These are phyloP conservation scores for Capsella bursapastoris DNA, from an alignment of 345 rosid genomes.

Conservation along the genomic window DNA sequence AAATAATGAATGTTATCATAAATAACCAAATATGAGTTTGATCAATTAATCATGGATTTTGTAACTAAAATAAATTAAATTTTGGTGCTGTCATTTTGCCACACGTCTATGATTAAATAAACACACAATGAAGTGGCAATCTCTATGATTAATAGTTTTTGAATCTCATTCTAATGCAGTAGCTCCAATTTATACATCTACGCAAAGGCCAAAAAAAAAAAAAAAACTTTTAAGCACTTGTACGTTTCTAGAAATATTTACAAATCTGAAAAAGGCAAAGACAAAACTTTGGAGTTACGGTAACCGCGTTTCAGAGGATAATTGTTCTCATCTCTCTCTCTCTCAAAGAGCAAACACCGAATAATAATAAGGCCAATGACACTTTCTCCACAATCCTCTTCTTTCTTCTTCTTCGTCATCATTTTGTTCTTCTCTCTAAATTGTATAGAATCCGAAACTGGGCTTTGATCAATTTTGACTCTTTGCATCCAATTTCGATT, in stretches of 20 bases:
- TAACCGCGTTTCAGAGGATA: conserved; percentile 42
- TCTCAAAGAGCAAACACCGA: neutral
- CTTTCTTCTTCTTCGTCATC: conserved; percentile 29
- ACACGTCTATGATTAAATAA: conserved; percentile 29
- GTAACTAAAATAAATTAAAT: neutral
- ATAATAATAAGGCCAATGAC: conserved; percentile 18
- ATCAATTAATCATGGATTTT: neutral
- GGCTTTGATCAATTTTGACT: conserved; percentile 39
- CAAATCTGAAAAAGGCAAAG: conserved; percentile 6
- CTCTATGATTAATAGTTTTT: conserved; percentile 37
- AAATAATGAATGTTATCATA: neutral
- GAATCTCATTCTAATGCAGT: conserved; percentile 33
- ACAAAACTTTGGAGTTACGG: neutral
- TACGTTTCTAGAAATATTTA: conserved; percentile 28
- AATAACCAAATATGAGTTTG: neutral
- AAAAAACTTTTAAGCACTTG: neutral
- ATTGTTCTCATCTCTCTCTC: neutral
- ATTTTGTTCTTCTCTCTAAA: conserved; percentile 29
- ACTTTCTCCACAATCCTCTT: conserved; percentile 39
- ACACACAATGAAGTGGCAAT: conserved; percentile 21
- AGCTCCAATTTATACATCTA: neutral
- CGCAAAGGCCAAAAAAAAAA: neutral
- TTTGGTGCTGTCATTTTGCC: conserved; percentile 18
- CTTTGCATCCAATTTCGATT: neutral
- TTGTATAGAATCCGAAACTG: neutral